Base-by-base conservation (phyloP, 495 filamentous ascomycete genomes). In the Bombardia bombarda region DNA sequence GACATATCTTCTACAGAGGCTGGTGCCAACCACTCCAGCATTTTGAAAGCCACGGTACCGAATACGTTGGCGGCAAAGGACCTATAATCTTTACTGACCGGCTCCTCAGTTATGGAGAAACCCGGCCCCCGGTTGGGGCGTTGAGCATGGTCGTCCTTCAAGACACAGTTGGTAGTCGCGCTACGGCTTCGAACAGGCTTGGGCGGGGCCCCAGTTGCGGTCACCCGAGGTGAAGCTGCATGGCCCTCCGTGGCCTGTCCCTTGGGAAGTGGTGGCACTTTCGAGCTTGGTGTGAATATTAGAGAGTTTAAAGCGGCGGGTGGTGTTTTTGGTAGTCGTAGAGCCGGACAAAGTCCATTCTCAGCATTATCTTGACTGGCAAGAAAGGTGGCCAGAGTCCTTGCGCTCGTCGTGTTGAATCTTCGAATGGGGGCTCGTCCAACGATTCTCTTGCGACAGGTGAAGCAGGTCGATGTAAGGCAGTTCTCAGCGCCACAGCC, bases 11-110 rank as follows among this genome's bases (percentile, higher is more conserved):
- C 63, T 13, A 74, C 51, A 25, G 60, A 67, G 32, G 62, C 65
- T 8, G 82, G 74, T 12, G 81, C 78, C 28, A 86, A 66, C 83
- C 83, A 89, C 58, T 89, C 85, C 21, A 90, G 65, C 79, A 90
- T 85, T 42, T 81, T 81, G 48, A 88, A 71, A 4, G 86, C 75
- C 32, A 80, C 68, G 3, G 87, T 87, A 47, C 83, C 82, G 52
- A 90, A 90, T 3, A 92, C 66, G 45, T 84, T 84, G 34, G 88
- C 87, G 7, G 84, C 83, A 50, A 93, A 90, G 1, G 86, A 90
- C 46, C 85, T 83, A 16, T 86, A 83, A 54, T 93, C 87, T 52
- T 83, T 88, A 50, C 74, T 70, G 7, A 65, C 61, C 32, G 78
- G 73, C 33, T 65, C 61, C 47, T 73, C 75, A 32, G 38, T 56